These are phyloP conservation scores for Helicostylum pulchrum DNA, from an alignment of 192 early-diverging fungal species.

Conservation along the genomic window DNA sequence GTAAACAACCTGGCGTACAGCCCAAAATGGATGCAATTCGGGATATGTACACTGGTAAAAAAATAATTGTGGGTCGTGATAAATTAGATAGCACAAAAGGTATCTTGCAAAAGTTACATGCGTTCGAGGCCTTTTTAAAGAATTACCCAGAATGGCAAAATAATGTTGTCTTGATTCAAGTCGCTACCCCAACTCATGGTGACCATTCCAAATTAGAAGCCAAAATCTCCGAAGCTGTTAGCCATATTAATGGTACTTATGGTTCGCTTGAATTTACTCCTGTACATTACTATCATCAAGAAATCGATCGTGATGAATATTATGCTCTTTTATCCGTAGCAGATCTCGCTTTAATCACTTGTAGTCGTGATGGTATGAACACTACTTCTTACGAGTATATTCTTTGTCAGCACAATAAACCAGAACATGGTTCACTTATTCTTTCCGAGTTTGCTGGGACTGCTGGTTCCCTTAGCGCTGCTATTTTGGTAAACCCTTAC, in stretches of 20 bases:
- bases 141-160: slow-evolving; percentile 90
- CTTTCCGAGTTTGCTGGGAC: slow-evolving; percentile 98
- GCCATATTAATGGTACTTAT: slow-evolving; percentile 90
- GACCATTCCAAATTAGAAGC: slow-evolving; percentile 72
- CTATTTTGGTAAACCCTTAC: slow-evolving; percentile 89
- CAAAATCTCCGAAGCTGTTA: slow-evolving; percentile 86
- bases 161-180: slow-evolving; percentile 96
- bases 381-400: slow-evolving; percentile 94
- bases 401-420: slow-evolving; percentile 80
- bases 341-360: slow-evolving; percentile 90
- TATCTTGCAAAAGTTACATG: slow-evolving; percentile 89
- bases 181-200: slow-evolving; percentile 82
- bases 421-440: slow-evolving; percentile 81
- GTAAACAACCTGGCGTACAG: slow-evolving; percentile 65
- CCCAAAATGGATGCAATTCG: slow-evolving; percentile 79
- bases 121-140: slow-evolving; percentile 89
- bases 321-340: slow-evolving; percentile 93
- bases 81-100: slow-evolving; percentile 93
- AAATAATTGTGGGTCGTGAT: slow-evolving; percentile 94
- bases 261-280: slow-evolving; percentile 95
- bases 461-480: slow-evolving; percentile 74
- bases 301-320: slow-evolving; percentile 95
- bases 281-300: slow-evolving; percentile 89
- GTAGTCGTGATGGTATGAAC: slow-evolving; percentile 98
- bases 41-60: slow-evolving; percentile 87